Evolutionary conservation across 352 stramenopile genomes (phyloP).

Genomic region (Phytophthora sojae): DNA sequence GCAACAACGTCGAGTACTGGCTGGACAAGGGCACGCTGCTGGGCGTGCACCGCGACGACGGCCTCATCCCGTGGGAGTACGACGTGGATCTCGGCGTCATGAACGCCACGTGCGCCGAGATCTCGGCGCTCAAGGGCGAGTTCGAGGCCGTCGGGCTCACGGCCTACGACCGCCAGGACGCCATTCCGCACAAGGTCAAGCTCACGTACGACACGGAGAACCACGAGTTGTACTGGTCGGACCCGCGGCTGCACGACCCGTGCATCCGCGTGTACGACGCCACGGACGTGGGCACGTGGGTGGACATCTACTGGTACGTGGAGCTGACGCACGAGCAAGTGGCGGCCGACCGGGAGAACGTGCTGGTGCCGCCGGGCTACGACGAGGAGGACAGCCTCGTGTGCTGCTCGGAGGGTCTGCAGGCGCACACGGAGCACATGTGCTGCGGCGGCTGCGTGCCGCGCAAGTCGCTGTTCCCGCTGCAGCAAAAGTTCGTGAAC

Average conservation of each 20-base stretch:
- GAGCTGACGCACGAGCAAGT: constrained; percentile 60
- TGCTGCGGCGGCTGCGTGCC: constrained; percentile 81
- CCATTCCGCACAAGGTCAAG: constrained; percentile 85
- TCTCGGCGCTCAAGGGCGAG: constrained; percentile 73
- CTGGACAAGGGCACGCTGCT: constrained; percentile 84
- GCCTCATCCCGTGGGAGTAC: constrained; percentile 84
- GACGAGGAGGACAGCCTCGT: constrained; percentile 70
- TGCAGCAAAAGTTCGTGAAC: constrained; percentile 53
- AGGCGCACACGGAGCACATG: constrained; percentile 72
- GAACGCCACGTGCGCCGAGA: constrained; percentile 72
- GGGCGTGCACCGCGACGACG: constrained; percentile 70
- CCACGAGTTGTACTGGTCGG: constrained; percentile 83
- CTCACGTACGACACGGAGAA: constrained; percentile 88
- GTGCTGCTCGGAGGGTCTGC: constrained; percentile 76
- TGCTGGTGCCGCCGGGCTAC: constrained; percentile 68
- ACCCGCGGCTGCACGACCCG: constrained; percentile 74
- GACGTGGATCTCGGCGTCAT: constrained; percentile 85
- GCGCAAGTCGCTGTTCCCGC: constrained; percentile 64
- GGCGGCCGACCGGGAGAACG: constrained; percentile 45
- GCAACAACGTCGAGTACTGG: constrained; percentile 82
- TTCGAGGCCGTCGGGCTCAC: constrained; percentile 68
- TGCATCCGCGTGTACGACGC: constrained; percentile 82
- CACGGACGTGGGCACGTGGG: constrained; percentile 65
- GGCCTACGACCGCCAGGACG: constrained; percentile 72
- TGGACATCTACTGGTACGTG: constrained; percentile 88